phyloP scores from a whole-genome alignment of 352 stramenopile species.

The Pythium inflatum region DNA sequence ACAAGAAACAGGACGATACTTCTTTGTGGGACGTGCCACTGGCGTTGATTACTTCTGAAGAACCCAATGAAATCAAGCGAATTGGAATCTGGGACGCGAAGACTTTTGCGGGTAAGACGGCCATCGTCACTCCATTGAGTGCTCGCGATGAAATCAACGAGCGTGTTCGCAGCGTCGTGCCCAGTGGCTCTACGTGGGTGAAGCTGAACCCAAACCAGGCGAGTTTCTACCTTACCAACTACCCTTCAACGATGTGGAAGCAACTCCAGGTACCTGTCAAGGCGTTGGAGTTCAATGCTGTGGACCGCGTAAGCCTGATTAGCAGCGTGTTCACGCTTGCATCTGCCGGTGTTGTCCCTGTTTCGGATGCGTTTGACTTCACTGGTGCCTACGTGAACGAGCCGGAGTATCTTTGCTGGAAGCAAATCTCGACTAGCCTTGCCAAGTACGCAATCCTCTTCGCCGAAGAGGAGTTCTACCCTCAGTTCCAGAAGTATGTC shows the following conservation, averaged over 20 bases:
- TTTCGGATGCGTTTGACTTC: slow-evolving; percentile 67
- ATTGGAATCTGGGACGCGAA: slow-evolving; percentile 78
- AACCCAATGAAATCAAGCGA: slow-evolving; percentile 46
- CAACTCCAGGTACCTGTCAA: slow-evolving; percentile 67
- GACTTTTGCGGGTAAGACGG: slow-evolving; percentile 15
- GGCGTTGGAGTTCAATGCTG: slow-evolving; percentile 57
- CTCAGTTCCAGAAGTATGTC: slow-evolving; percentile 58
- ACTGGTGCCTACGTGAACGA: slow-evolving; percentile 61
- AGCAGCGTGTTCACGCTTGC: slow-evolving; percentile 94
- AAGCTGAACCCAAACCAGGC: slow-evolving; percentile 96
- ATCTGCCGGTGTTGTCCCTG: slow-evolving; percentile 45
- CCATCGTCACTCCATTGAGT: slow-evolving; percentile 39
- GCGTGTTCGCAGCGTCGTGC: slow-evolving; percentile 66
- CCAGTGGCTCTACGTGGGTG: slow-evolving; percentile 79
- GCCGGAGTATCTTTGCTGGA: slow-evolving; percentile 66
- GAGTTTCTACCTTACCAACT: slow-evolving; percentile 95
- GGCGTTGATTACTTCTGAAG: slow-evolving; percentile 58
- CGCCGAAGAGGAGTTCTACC: slow-evolving; percentile 54
- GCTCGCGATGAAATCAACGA: slow-evolving; percentile 87
- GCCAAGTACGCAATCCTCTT: slow-evolving; percentile 59
- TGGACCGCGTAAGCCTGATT: slow-evolving; percentile 93
- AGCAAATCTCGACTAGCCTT: slow-evolving; percentile 63
- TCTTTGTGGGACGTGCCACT: slow-evolving; percentile 90
- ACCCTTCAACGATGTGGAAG: slow-evolving; percentile 86
- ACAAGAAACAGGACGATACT: slow-evolving; percentile 58